These are phyloP conservation scores for Eucalyptus erythrocorys DNA, from an alignment of 345 rosid genomes.

Conservation along the genomic window DNA sequence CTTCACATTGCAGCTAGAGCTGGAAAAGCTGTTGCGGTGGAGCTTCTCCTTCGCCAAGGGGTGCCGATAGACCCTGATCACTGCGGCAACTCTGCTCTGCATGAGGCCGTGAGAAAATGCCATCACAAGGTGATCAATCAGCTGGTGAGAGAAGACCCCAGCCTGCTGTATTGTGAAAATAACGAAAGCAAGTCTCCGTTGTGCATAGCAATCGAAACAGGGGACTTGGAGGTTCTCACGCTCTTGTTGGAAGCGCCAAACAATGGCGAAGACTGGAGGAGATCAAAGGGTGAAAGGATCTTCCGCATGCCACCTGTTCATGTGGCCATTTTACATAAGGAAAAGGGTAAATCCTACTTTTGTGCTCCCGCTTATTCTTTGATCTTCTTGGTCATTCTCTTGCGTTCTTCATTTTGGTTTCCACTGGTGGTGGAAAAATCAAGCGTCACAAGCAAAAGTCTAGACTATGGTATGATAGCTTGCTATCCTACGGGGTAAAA, in stretches of 20 bases:
- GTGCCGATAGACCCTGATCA: accelerated
- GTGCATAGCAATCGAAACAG: background rate
- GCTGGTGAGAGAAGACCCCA: background rate
- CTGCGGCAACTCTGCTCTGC: background rate
- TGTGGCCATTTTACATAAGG: background rate
- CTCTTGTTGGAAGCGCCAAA: background rate
- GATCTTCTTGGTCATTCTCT: no score
- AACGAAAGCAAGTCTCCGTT: background rate
- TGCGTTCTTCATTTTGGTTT: no score
- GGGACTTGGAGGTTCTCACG: background rate
- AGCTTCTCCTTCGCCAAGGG: background rate
- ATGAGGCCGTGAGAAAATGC: background rate
- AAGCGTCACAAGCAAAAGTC: no score
- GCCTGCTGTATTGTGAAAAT: background rate
- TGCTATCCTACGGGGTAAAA: no score
- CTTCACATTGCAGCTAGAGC: background rate
- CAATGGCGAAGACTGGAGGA: background rate
- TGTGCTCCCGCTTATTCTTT: no score
- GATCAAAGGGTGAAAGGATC: background rate
- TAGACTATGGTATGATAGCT: no score
- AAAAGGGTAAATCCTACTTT: no score
- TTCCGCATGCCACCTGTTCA: background rate
- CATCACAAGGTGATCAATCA: background rate
- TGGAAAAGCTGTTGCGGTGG: background rate
- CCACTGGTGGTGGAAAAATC: background rate